A percentile compares a stretch with the other conserved stretches of the same genome.
Evolutionary conservation across 768 basidiomycete genomes (phyloP).

Genomic region (Pulveroboletus sp.): DNA sequence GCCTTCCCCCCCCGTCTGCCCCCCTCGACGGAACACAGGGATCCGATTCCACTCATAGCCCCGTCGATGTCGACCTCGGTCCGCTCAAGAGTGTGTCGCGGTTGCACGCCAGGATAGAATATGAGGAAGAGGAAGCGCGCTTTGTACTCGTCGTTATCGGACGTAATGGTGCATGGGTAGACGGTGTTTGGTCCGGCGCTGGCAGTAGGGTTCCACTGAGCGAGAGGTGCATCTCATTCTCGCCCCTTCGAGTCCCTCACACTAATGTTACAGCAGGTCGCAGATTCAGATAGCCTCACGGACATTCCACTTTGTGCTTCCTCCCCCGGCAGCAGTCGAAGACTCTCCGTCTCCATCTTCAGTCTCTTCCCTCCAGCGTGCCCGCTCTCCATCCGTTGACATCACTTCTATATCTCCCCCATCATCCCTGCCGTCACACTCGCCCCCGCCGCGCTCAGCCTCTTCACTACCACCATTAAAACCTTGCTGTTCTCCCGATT

Average conservation of each 20-base stretch:
- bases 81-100: conserved; percentile 97
- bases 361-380: conserved; percentile 59
- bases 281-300: conserved; percentile 97
- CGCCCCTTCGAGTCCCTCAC: background rate
- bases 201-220: conserved; percentile 82
- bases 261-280: conserved; percentile 49
- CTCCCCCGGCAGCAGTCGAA: conserved; percentile 76
- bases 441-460: conserved; percentile 55
- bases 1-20: conserved; percentile 58
- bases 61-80: conserved; percentile 88
- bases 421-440: conserved; percentile 73
- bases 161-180: conserved; percentile 98
- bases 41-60: conserved; percentile 24
- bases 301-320: conserved; percentile 94
- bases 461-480: conserved; percentile 43
- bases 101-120: conserved; percentile 92
- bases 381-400: conserved; percentile 77
- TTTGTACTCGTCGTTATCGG: conserved; percentile 90
- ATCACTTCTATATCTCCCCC: conserved; percentile 79
- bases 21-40: conserved; percentile 45
- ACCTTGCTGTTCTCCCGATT: conserved; percentile 41
- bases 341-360: conserved; percentile 80
- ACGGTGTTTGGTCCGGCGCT: conserved; percentile 91
- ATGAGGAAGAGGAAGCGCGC: conserved; percentile 82
- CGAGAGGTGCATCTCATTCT: conserved; percentile 58